phyloP scores from a whole-genome alignment of 441 rosid species.

The Manihot esculenta region DNA sequence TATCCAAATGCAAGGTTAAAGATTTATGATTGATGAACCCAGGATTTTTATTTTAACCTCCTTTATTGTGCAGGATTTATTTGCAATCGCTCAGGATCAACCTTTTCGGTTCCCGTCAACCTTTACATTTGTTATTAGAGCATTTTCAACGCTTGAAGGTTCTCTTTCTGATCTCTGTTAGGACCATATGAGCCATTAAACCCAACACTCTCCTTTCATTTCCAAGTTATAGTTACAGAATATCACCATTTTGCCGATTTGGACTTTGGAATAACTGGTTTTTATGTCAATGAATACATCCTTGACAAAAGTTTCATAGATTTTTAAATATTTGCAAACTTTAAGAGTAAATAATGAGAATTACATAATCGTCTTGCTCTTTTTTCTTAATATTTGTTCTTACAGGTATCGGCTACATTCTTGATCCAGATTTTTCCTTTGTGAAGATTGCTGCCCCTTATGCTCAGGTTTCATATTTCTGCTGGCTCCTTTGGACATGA shows the following conservation, averaged over 20 bases:
- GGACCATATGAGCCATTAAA: not conserved
- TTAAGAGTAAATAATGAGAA: not conserved
- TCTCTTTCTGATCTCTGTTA: slow-evolving; percentile 15
- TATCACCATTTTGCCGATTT: not conserved
- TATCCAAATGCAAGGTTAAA: too few relatives aligned
- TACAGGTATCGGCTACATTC: slow-evolving; percentile 83
- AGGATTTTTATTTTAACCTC: not conserved
- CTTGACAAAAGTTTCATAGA: not conserved
- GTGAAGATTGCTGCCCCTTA: slow-evolving; percentile 91
- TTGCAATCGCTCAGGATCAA: slow-evolving; percentile 92
- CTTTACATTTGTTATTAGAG: slow-evolving; percentile 80
- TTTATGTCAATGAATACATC: not conserved
- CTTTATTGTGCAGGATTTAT: slow-evolving; percentile 65
- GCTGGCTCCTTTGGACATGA: not conserved
- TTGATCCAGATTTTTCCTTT: slow-evolving; percentile 84
- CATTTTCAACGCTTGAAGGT: slow-evolving; percentile 97
- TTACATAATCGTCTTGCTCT: not conserved
- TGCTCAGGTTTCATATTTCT: slow-evolving; percentile 60
- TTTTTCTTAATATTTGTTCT: slow-evolving; percentile 12
- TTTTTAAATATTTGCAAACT: not conserved
- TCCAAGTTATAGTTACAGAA: not conserved
- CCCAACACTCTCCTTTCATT: not conserved
- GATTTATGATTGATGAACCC: not conserved
- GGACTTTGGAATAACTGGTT: not conserved
- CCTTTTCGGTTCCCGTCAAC: slow-evolving; percentile 93